These are phyloP conservation scores for Naganishia friedmannii DNA, from an alignment of 768 basidiomycete genomes.

Conservation along the genomic window DNA sequence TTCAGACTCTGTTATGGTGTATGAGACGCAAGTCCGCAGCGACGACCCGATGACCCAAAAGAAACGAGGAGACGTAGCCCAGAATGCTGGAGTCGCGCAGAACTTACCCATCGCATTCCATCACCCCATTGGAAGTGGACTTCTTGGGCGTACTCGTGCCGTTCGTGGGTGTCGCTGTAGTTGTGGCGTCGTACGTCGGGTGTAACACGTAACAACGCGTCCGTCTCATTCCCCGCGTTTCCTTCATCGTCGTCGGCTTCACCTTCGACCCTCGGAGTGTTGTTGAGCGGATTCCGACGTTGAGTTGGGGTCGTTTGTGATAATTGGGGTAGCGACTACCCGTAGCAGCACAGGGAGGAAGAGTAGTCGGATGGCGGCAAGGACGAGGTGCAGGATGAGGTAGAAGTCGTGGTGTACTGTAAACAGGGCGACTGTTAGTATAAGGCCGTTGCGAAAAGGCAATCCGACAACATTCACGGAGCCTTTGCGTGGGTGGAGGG, in stretches of 20 bases:
- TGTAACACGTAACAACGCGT: conserved; percentile 60
- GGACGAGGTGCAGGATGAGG: conserved; percentile 56
- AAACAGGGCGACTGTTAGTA: too few species aligned
- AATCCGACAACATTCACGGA: too few species aligned
- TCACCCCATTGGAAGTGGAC: too few species aligned
- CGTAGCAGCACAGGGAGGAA: conserved; percentile 53
- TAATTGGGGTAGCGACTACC: conserved; percentile 64
- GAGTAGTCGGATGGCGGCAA: conserved; percentile 39
- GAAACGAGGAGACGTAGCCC: too few species aligned
- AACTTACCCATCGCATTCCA: too few species aligned
- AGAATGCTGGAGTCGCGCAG: too few species aligned
- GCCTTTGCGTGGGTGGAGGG: too few species aligned
- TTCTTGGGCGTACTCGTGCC: conserved; percentile 12
- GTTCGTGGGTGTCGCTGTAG: not conserved
- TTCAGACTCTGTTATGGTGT: too few species aligned
- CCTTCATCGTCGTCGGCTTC: too few species aligned
- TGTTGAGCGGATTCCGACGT: not conserved
- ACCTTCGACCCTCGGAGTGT: not conserved
- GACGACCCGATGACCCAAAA: too few species aligned
- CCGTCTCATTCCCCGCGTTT: conserved; percentile 45
- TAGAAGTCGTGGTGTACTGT: conserved; percentile 18
- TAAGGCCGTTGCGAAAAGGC: too few species aligned
- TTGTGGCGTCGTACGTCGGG: conserved; percentile 53
- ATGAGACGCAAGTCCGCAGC: too few species aligned
- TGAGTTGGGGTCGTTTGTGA: conserved; percentile 58